Conservation (phyloP, 202 grass and related monocot genomes). For the Miscanthus sacchariflorus region DNA sequence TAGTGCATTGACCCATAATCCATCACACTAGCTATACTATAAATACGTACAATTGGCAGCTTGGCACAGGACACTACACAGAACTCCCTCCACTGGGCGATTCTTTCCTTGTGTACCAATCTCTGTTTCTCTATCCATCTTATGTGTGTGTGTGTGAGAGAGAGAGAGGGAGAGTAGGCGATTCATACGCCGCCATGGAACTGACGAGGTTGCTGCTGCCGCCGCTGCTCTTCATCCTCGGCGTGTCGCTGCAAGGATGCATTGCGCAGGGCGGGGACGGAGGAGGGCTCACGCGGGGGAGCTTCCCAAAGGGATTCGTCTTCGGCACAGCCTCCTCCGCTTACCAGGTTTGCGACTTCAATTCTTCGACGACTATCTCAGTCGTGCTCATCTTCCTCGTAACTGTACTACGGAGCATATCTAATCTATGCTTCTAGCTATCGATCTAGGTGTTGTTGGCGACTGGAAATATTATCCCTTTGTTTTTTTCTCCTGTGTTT, state of each 20-base stretch:
- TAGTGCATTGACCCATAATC: too few relatives aligned
- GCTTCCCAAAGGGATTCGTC: conserved; percentile 84
- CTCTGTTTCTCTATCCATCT: too few relatives aligned
- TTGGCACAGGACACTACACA: background rate
- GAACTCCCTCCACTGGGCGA: background rate
- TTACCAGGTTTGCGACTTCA: conserved; percentile 70
- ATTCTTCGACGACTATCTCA: background rate
- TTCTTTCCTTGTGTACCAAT: conserved; percentile 9
- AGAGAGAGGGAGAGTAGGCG: background rate
- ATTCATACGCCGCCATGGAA: background rate
- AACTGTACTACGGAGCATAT: too few relatives aligned
- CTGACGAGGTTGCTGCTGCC: background rate
- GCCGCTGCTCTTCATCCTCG: background rate
- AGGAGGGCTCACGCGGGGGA: conserved; percentile 62
- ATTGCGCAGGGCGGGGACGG: conserved; percentile 38
- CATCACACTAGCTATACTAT: background rate
- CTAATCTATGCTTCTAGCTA: too few relatives aligned
- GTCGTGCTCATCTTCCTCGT: too few relatives aligned
- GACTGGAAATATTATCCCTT: too few relatives aligned
- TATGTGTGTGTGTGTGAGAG: background rate
- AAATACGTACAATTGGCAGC: background rate
- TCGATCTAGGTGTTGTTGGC: too few relatives aligned
- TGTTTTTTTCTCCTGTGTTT: too few relatives aligned
- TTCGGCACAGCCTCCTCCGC: conserved; percentile 92
- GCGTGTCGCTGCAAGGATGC: conserved; percentile 27